Conservation (phyloP, 306 rosid species). For the Alnus glutinosa region DNA sequence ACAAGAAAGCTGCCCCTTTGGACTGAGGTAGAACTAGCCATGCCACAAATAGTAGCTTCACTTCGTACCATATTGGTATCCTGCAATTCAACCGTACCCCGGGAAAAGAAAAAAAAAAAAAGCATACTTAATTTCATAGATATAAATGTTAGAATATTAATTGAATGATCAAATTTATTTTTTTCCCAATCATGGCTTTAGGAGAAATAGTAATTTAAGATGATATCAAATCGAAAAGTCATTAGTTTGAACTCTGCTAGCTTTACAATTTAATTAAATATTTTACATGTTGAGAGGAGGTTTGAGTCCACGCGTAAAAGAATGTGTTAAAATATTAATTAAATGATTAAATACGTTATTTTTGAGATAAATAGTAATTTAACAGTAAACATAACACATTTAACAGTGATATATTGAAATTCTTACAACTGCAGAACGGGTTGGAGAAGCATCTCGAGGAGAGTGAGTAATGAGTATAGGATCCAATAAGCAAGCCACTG, state of each 20-base stretch:
- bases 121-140: too few relatives aligned
- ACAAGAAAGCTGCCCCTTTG: slow-evolving; percentile 87
- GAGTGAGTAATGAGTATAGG: slow-evolving; percentile 80
- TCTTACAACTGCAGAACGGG: slow-evolving; percentile 60
- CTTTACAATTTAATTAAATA: too few relatives aligned
- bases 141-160: background rate
- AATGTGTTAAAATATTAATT: too few relatives aligned
- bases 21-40: slow-evolving; percentile 90
- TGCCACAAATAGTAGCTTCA: slow-evolving; percentile 66
- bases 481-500: slow-evolving; percentile 99
- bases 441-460: slow-evolving; percentile 70
- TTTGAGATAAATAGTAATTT: too few relatives aligned
- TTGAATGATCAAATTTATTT: too few relatives aligned
- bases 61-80: slow-evolving; percentile 76
- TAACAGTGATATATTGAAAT: too few relatives aligned
- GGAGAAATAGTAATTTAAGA: too few relatives aligned
- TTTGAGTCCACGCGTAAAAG: too few relatives aligned
- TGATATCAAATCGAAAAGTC: too few relatives aligned
- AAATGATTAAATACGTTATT: background rate
- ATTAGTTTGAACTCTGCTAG: too few relatives aligned
- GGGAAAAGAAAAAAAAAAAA: background rate
- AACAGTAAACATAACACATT: too few relatives aligned
- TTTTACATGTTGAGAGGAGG: background rate
- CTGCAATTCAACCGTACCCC: slow-evolving; percentile 31
- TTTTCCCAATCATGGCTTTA: too few relatives aligned